phyloP scores from a whole-genome alignment of 148 eudicot genomes.

The Rhododendron williamsianum region DNA sequence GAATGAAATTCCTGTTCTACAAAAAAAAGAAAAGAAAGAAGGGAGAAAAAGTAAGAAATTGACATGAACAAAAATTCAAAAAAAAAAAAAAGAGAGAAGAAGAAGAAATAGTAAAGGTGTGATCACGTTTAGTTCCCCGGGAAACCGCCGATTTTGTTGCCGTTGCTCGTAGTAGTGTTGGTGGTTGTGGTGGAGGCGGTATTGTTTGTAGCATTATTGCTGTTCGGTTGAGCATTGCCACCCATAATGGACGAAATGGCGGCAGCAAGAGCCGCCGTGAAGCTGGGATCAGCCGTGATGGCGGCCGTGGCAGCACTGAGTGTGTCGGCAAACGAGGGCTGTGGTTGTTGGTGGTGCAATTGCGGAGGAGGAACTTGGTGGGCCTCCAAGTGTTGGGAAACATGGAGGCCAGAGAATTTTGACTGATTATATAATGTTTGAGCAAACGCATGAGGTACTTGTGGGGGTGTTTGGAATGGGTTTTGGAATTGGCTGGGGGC shows the following conservation, averaged over 20 bases:
- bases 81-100: neutral
- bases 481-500: slow-evolving; percentile 43
- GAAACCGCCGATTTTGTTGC: slow-evolving; percentile 27
- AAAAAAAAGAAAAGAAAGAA: neutral
- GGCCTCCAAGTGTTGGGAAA: slow-evolving; percentile 27
- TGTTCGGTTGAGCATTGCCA: slow-evolving; percentile 31
- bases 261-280: slow-evolving; percentile 87
- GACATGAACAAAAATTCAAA: neutral
- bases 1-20: slow-evolving; percentile 8
- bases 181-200: slow-evolving; percentile 11
- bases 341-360: slow-evolving; percentile 17
- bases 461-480: slow-evolving; percentile 28
- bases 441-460: slow-evolving; percentile 36
- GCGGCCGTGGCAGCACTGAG: slow-evolving; percentile 86
- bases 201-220: slow-evolving; percentile 9
- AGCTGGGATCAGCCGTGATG: slow-evolving; percentile 73
- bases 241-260: slow-evolving; percentile 74
- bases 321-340: slow-evolving; percentile 44
- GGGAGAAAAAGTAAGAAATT: neutral
- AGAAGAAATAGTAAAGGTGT: neutral
- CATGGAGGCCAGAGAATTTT: slow-evolving; percentile 71
- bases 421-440: slow-evolving; percentile 60
- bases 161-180: slow-evolving; percentile 25
- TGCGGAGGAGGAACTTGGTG: slow-evolving; percentile 17
- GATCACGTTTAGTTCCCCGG: slow-evolving; percentile 20